A percentile compares a stretch with the other conserved stretches of the same genome.
These are phyloP conservation scores for Pleurotus giganteus DNA, from an alignment of 768 basidiomycete genomes.

Conservation along the genomic window DNA sequence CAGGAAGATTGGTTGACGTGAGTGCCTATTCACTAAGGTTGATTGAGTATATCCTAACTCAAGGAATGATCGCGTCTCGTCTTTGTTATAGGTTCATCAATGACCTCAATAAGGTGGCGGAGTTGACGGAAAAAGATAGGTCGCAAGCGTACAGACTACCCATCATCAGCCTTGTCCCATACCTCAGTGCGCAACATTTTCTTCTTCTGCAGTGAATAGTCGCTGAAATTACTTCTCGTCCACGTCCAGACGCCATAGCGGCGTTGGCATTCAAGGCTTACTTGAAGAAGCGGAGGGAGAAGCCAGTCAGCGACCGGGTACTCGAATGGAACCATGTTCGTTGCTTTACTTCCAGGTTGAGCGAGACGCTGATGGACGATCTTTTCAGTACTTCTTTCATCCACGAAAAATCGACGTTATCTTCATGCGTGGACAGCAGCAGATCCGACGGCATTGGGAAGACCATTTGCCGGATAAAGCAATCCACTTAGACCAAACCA, in stretches of 20 bases:
- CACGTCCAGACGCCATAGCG: conserved; percentile 15
- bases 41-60: not conserved
- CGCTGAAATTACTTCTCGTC: conserved; percentile 10
- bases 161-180: conserved; percentile 25
- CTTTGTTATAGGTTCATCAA: conserved; percentile 32
- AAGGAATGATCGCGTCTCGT: not conserved
- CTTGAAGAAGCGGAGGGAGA: conserved; percentile 29
- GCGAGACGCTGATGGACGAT: not conserved
- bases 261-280: conserved; percentile 28
- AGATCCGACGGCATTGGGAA: conserved; percentile 16
- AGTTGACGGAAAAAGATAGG: conserved; percentile 31
- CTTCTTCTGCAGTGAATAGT: too few species aligned
- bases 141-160: conserved; percentile 21
- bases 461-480: not conserved
- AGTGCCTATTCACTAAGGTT: not conserved
- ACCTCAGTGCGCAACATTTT: conserved; percentile 25
- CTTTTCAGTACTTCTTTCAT: conserved; percentile 45
- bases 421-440: conserved; percentile 29
- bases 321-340: conserved; percentile 52
- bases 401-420: conserved; percentile 42
- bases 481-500: not conserved
- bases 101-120: conserved; percentile 31
- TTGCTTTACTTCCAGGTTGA: not conserved
- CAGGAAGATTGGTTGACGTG: conserved; percentile 51
- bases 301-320: conserved; percentile 37